phyloP scores from a whole-genome alignment of 257 asterid species.

The Leonotis leonurus region DNA sequence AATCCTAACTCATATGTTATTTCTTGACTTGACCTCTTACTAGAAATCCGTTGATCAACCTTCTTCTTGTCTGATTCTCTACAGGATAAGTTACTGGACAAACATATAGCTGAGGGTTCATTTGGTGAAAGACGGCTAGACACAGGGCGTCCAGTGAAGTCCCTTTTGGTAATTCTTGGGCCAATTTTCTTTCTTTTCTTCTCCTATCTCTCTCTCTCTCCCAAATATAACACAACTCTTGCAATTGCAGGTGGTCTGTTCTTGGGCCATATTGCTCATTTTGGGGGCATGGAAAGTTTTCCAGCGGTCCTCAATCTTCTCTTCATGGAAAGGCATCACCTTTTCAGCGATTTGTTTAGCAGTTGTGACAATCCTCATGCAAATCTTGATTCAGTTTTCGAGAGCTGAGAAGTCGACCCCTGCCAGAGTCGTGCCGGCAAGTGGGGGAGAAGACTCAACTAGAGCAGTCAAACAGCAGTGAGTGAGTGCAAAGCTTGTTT shows the following conservation, averaged over 20 bases:
- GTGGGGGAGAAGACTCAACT: conserved; percentile 21
- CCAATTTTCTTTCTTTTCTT: no score
- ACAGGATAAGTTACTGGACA: conserved; percentile 83
- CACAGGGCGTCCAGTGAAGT: conserved; percentile 66
- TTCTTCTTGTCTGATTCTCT: conserved; percentile 5
- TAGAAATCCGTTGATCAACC: not conserved
- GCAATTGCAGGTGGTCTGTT: conserved; percentile 60
- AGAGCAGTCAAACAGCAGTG: conserved; percentile 29
- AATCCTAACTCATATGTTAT: not conserved
- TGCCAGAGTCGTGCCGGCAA: conserved; percentile 52
- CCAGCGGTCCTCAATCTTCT: conserved; percentile 54
- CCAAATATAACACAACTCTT: conserved; percentile 2
- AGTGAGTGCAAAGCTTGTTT: conserved; percentile 3
- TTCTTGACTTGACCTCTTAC: not conserved
- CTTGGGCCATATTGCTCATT: conserved; percentile 58
- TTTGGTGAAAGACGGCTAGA: conserved; percentile 61
- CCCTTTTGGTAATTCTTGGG: conserved; percentile 56
- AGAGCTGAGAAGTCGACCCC: conserved; percentile 79
- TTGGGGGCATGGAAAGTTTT: conserved; percentile 49
- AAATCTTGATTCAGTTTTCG: conserved; percentile 76
- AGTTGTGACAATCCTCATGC: conserved; percentile 70
- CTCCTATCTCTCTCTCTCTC: not conserved
- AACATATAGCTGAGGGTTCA: conserved; percentile 51
- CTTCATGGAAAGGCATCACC: conserved; percentile 80
- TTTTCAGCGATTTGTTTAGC: conserved; percentile 48